Percentiles rank a stretch among this genome's conserved stretches.
phyloP scores from a whole-genome alignment of 2,329 filamentous ascomycete species.

The Cadophora gregata region DNA sequence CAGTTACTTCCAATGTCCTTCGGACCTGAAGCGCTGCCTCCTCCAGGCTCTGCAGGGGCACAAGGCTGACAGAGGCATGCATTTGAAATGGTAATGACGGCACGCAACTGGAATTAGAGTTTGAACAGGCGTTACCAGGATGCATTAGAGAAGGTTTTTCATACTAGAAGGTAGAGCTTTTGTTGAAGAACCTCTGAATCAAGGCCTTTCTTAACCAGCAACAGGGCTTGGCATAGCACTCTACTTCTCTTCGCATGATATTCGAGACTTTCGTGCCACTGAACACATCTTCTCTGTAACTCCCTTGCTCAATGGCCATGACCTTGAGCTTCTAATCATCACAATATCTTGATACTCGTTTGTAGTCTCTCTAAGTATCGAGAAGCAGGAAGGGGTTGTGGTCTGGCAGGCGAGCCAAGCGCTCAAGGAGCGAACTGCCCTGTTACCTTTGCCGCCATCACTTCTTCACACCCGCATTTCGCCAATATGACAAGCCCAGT shows the following conservation, averaged over 20 bases:
- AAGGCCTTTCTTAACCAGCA: neutral
- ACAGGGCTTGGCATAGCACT: neutral
- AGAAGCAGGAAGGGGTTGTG: neutral
- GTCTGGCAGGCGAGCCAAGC: neutral
- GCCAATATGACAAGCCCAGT: too few relatives aligned
- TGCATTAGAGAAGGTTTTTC: neutral
- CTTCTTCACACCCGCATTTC: too few relatives aligned
- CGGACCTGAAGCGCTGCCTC: constrained; percentile 62
- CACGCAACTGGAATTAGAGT: neutral
- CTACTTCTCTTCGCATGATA: neutral
- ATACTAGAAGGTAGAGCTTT: neutral
- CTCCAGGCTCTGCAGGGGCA: constrained; percentile 34
- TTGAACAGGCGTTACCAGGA: neutral
- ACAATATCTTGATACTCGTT: neutral
- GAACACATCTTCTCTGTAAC: neutral
- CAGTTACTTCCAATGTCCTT: constrained; percentile 73
- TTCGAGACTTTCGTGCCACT: neutral
- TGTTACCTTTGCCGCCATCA: too few relatives aligned
- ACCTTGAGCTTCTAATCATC: neutral
- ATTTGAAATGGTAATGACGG: neutral
- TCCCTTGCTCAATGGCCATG: neutral
- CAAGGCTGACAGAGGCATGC: constrained; percentile 25
- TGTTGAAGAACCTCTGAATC: neutral
- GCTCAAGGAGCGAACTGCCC: neutral
- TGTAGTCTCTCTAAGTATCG: neutral